phyloP scores from a whole-genome alignment of 208 protist genomes.

The Leptomonas seymouri region DNA sequence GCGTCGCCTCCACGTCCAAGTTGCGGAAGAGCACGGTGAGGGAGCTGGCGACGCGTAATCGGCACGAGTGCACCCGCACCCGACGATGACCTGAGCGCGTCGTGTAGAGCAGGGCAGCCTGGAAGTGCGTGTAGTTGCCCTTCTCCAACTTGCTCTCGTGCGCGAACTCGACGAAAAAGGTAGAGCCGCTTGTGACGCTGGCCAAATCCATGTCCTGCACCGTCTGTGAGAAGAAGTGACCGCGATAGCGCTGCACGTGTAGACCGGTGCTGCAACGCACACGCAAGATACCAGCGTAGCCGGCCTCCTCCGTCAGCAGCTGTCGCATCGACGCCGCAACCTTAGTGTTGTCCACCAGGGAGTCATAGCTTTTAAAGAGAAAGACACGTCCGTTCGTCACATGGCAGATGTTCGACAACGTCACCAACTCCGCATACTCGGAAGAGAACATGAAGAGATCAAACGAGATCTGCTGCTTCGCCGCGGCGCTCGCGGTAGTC shows the following conservation, averaged over 20 bases:
- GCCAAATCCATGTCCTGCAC: conserved; percentile 92
- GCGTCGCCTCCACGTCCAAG: conserved; percentile 81
- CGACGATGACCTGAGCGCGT: conserved; percentile 83
- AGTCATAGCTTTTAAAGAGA: conserved; percentile 82
- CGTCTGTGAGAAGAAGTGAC: conserved; percentile 86
- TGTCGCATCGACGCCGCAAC: conserved; percentile 61
- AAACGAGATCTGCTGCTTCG: conserved; percentile 85
- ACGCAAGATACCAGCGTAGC: conserved; percentile 91
- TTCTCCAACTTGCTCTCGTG: conserved; percentile 84
- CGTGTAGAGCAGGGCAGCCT: conserved; percentile 94
- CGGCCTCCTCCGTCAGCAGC: conserved; percentile 76
- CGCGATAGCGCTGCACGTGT: conserved; percentile 80
- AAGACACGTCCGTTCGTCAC: conserved; percentile 78
- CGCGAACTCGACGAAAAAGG: conserved; percentile 93
- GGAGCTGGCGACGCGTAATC: conserved; percentile 56
- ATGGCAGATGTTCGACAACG: conserved; percentile 82
- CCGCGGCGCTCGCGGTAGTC: conserved; percentile 62
- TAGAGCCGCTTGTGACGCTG: conserved; percentile 62
- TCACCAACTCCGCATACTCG: conserved; percentile 87
- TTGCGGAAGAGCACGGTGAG: conserved; percentile 71
- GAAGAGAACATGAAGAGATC: conserved; percentile 88
- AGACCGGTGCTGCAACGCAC: conserved; percentile 90
- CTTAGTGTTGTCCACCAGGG: conserved; percentile 61
- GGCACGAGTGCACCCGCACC: conserved; percentile 88
- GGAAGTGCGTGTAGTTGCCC: conserved; percentile 80